Conservation (phyloP, 176 grass and related monocot genomes). For the Typha latifolia region DNA sequence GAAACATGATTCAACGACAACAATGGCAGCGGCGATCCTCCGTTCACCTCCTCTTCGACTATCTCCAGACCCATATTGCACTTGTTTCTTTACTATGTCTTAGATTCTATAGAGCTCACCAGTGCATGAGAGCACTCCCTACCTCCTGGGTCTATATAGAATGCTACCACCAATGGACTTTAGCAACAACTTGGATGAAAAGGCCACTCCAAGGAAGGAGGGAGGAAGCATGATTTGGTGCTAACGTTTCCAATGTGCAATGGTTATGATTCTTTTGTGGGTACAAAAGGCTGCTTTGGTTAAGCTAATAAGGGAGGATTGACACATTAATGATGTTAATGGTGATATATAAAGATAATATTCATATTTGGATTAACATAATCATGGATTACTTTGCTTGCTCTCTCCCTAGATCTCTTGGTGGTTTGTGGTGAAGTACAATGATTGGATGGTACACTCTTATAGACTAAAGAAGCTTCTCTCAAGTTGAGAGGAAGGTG, state of each 20-base stretch:
- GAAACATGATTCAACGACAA: conserved; percentile 7
- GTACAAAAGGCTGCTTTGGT: too few species aligned
- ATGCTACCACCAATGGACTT: background rate
- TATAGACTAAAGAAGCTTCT: too few species aligned
- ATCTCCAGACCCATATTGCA: background rate
- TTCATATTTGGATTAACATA: too few species aligned
- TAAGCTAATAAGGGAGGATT: too few species aligned
- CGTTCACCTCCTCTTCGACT: conserved; percentile 4
- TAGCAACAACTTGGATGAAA: background rate
- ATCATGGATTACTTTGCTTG: too few species aligned
- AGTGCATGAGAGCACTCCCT: background rate
- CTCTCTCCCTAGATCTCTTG: too few species aligned
- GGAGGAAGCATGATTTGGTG: conserved; percentile 2
- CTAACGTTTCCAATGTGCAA: background rate
- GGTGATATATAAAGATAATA: too few species aligned
- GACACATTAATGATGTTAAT: too few species aligned
- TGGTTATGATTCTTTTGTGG: background rate
- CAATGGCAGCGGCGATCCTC: background rate
- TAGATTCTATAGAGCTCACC: background rate
- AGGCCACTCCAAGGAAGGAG: background rate
- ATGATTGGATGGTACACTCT: too few species aligned
- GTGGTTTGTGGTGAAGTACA: too few species aligned
- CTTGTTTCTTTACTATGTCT: background rate
- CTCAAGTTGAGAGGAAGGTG: too few species aligned
- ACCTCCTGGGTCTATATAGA: background rate